phyloP scores from a whole-genome alignment of 208 protist species.

The Leishmania gerbilli region DNA sequence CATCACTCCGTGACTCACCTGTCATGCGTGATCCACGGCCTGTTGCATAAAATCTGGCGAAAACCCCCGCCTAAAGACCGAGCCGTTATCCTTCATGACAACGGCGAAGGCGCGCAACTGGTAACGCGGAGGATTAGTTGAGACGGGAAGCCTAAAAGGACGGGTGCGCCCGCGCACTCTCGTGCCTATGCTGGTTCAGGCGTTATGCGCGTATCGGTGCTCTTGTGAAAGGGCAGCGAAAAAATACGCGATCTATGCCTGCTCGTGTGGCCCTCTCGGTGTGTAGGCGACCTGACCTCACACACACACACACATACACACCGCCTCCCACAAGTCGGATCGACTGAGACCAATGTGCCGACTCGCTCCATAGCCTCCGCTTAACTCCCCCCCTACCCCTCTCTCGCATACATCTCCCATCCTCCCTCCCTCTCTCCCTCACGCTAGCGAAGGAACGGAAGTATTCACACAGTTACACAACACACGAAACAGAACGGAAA shows the following conservation, averaged over 20 bases:
- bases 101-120: neutral
- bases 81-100: neutral
- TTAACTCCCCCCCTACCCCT: neutral
- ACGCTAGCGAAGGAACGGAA: neutral
- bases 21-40: neutral
- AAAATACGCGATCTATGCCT: neutral
- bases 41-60: neutral
- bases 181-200: neutral
- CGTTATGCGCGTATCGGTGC: neutral
- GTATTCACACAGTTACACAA: neutral
- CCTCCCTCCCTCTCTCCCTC: neutral
- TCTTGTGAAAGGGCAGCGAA: neutral
- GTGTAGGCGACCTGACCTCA: neutral
- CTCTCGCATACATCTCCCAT: neutral
- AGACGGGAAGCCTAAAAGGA: neutral
- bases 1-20: neutral
- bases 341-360: neutral
- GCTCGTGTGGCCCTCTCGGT: neutral
- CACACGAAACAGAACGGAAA: slow-evolving; percentile 1
- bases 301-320: too few relatives aligned
- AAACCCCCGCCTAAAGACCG: neutral
- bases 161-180: neutral
- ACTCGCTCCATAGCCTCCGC: neutral
- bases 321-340: neutral
- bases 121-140: neutral